Evolutionary conservation across 106 monocot species (phyloP), one percentile per base, ranked within the genome.

Genomic region (Apostasia shenzhenica): DNA sequence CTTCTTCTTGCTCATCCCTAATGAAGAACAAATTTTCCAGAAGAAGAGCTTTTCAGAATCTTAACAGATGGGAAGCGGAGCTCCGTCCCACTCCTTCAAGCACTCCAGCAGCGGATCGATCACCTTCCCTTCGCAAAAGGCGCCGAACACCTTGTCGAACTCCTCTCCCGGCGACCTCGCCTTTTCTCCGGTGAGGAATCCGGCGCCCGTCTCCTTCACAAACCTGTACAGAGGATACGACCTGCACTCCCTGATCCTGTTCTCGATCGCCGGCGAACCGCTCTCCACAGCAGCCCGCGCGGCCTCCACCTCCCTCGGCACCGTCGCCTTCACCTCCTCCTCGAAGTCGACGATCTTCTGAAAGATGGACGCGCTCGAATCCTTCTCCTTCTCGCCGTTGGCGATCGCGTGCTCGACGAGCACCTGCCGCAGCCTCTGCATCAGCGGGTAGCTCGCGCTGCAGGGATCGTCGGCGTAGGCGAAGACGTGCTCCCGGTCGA

Each of bases 91-190:
- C 45, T 69, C 85, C 67, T 61, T 63, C 61, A 85, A 74, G 64
- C 85, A 85, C 58, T 85, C 76, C 1, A 84, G 72, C 37, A 84
- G 72, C 1, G 85, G 78, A 57, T 85, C 85, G 42, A 85, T 76
- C 68, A 70, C 39, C 73, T 80, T 80, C 57, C 80, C 76, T 41
- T 61, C 14, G 49, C 55, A 68, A 39, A 85, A 81, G 0, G 77
- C 84, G 5, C 55, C 44, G 45, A 85, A 85, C 2, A 85, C 77
- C 77, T 81, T 77, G 67, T 85, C 74, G 39, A 69, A 81, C 62
- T 81, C 79, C 55, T 79, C 73, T 1, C 70, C 76, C 12, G 76
- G 76, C 11, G 76, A 76, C 54, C 46, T 39, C 3, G 53, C 48
- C 54, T 70, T 62, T 60, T 76, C 76, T 1, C 76, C 76, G 2